phyloP scores from a whole-genome alignment of 805 yeast genomes.

The Metschnikowia cerradonensis region DNA sequence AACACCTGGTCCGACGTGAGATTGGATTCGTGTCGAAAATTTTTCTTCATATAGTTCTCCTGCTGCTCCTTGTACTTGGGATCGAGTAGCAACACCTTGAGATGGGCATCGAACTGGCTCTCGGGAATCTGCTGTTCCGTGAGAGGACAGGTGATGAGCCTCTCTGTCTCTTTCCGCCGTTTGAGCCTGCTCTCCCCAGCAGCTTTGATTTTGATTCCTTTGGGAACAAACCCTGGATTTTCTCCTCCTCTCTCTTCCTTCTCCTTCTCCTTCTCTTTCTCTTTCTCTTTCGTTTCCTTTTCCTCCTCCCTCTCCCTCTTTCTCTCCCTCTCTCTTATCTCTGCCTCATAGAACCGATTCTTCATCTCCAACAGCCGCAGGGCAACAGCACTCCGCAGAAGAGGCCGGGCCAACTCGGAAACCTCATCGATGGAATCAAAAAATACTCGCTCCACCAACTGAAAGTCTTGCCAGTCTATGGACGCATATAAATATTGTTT shows the following conservation, averaged over 20 bases:
- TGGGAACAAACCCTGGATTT: constrained; percentile 20
- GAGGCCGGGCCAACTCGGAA: constrained; percentile 52
- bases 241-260: background rate
- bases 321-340: constrained; percentile 7
- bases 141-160: constrained; percentile 67
- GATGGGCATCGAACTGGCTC: constrained; percentile 64
- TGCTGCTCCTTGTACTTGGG: constrained; percentile 74
- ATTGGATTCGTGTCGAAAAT: constrained; percentile 44
- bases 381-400: constrained; percentile 55
- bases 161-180: constrained; percentile 17
- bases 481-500: constrained; percentile 55
- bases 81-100: constrained; percentile 66
- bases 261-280: background rate
- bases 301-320: constrained; percentile 1
- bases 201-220: constrained; percentile 61
- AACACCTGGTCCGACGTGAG: constrained; percentile 56
- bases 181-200: constrained; percentile 66
- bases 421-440: constrained; percentile 60
- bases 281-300: background rate
- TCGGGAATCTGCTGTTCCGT: constrained; percentile 71
- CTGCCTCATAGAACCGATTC: constrained; percentile 24
- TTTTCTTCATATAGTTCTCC: constrained; percentile 55
- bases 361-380: constrained; percentile 58
- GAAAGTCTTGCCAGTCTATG: constrained; percentile 86
- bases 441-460: constrained; percentile 62